These are phyloP conservation scores for Termitomyces sp. DNA, from an alignment of 1,284 basidiomycete genomes.

Conservation along the genomic window DNA sequence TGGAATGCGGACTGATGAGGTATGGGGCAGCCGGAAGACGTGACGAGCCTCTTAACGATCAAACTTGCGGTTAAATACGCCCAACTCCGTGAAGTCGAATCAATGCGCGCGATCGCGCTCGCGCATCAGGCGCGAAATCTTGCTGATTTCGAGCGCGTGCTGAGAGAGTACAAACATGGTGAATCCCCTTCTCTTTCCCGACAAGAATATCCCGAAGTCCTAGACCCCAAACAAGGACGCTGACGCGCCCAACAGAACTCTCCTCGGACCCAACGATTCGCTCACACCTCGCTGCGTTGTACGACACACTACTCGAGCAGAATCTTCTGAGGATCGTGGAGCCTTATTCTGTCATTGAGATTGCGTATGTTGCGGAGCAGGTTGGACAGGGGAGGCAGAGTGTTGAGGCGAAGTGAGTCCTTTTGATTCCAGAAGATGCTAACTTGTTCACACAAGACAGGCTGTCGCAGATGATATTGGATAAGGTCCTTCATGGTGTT, in stretches of 20 bases:
- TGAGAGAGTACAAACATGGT: conserved; percentile 88
- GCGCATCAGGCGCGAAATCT: conserved; percentile 92
- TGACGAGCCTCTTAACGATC: conserved; percentile 78
- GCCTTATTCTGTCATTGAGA: conserved; percentile 90
- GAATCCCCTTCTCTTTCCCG: conserved; percentile 18
- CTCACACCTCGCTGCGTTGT: conserved; percentile 88
- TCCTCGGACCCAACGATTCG: conserved; percentile 93
- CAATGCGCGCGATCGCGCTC: conserved; percentile 90
- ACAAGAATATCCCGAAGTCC: background rate
- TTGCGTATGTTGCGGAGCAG: conserved; percentile 83
- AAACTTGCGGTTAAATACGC: conserved; percentile 89
- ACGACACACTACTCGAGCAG: conserved; percentile 94
- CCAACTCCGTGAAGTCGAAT: conserved; percentile 80
- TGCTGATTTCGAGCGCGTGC: conserved; percentile 83
- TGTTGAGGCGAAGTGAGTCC: conserved; percentile 88
- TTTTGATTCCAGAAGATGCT: conserved; percentile 3
- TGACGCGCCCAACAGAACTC: conserved; percentile 52
- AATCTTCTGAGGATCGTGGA: conserved; percentile 93
- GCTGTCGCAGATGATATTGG: conserved; percentile 96
- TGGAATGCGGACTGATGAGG: background rate
- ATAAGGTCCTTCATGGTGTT: conserved; percentile 92
- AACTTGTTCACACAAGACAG: conserved; percentile 31
- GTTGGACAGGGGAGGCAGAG: conserved; percentile 88
- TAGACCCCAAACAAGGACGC: background rate
- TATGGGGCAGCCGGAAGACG: conserved; percentile 78